A percentile compares a stretch with the other conserved stretches of the same genome.
phyloP scores from a whole-genome alignment of 345 rosid genomes.

The Ceriops decandra region DNA sequence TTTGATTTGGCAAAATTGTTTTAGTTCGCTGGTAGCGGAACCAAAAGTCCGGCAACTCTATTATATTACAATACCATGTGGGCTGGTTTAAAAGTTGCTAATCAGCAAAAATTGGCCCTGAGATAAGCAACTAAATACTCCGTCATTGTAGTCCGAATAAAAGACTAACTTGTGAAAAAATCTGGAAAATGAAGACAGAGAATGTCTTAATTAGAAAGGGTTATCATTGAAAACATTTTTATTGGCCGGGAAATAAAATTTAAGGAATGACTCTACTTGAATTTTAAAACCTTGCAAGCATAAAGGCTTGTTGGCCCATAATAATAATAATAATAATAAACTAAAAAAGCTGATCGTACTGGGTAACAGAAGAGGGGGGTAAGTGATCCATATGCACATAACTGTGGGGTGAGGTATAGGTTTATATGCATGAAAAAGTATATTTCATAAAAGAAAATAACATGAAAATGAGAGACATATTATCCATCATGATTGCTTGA shows the following conservation, averaged over 20 bases:
- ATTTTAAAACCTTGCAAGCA: neutral
- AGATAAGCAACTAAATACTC: too few species aligned
- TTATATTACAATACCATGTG: too few species aligned
- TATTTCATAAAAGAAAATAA: too few species aligned
- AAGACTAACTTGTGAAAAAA: neutral
- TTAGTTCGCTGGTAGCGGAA: too few species aligned
- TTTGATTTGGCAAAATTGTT: too few species aligned
- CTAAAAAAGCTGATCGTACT: constrained; percentile 14
- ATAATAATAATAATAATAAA: constrained; percentile 16
- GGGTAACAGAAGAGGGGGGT: neutral
- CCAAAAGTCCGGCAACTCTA: too few species aligned
- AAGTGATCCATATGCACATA: neutral
- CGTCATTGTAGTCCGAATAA: neutral
- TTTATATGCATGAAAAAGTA: neutral
- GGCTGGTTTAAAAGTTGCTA: too few species aligned
- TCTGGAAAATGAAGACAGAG: neutral
- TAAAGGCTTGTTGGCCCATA: constrained; percentile 3
- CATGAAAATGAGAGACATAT: neutral
- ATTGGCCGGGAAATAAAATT: constrained; percentile 20
- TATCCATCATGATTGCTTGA: constrained; percentile 22
- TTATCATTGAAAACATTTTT: constrained; percentile 19
- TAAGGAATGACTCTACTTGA: constrained; percentile 6
- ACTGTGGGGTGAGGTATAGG: neutral
- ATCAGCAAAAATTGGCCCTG: too few species aligned
- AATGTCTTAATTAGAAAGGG: too few species aligned